A percentile compares a stretch with the other conserved stretches of the same genome.
phyloP scores from a whole-genome alignment of 1,139 yeast genomes.

The Lodderomyces jiufengensis region DNA sequence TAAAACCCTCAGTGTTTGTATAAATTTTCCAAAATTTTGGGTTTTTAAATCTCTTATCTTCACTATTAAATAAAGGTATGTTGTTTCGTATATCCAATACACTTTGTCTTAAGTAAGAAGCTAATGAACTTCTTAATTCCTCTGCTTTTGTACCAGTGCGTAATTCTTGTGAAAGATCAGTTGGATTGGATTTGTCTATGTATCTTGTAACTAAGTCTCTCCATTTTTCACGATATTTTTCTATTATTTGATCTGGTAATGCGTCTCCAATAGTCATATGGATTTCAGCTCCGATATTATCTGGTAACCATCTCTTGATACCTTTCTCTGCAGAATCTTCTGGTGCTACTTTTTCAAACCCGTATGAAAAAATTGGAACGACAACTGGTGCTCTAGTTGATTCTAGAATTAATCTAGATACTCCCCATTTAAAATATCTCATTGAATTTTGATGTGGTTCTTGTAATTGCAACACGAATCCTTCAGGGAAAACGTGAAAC shows the following conservation, averaged over 20 bases:
- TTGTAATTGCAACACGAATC: conserved; percentile 81
- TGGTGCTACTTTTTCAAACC: conserved; percentile 85
- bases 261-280: conserved; percentile 72
- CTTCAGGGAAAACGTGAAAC: conserved; percentile 96
- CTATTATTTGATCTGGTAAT: conserved; percentile 59
- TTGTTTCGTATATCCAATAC: conserved; percentile 57
- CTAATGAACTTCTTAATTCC: conserved; percentile 62
- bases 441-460: conserved; percentile 79
- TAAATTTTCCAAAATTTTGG: conserved; percentile 72
- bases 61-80: conserved; percentile 50
- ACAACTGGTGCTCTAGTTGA: conserved; percentile 80
- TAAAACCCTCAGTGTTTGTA: conserved; percentile 60
- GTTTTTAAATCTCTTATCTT: conserved; percentile 57
- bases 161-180: conserved; percentile 59
- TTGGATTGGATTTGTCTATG: conserved; percentile 46
- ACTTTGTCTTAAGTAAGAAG: conserved; percentile 61
- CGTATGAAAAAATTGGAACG: conserved; percentile 84
- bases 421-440: conserved; percentile 97
- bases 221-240: conserved; percentile 66
- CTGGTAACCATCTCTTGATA: conserved; percentile 56
- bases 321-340: conserved; percentile 61
- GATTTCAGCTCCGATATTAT: conserved; percentile 64
- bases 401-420: conserved; percentile 77
- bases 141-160: conserved; percentile 62
- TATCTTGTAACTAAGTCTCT: conserved; percentile 52